phyloP scores from a whole-genome alignment of 805 yeast genomes.

The Millerago galiae region DNA sequence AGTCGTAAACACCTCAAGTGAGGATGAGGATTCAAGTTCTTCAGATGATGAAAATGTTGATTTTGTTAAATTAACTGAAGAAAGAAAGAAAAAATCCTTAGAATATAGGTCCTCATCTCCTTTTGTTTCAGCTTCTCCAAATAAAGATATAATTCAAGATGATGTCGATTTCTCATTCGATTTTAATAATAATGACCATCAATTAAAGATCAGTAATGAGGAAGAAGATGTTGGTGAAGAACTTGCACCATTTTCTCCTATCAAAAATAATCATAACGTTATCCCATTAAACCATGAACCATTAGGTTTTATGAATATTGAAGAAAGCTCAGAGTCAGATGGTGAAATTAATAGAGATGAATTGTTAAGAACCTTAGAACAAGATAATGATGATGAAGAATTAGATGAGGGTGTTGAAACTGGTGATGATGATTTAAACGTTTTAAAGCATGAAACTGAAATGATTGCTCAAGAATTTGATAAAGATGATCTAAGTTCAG shows the following conservation, averaged over 20 bases:
- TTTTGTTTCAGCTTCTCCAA: constrained; percentile 15
- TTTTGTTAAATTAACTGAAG: constrained; percentile 65
- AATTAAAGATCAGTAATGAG: constrained; percentile 21
- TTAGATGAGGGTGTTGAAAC: constrained; percentile 31
- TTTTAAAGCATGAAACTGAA: constrained; percentile 36
- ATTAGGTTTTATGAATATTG: constrained; percentile 20
- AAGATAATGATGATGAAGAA: constrained; percentile 25
- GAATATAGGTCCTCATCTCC: constrained; percentile 33
- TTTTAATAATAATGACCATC: constrained; percentile 36
- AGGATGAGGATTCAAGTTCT: constrained; percentile 34
- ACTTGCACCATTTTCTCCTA: constrained; percentile 16
- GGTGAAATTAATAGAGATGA: constrained; percentile 54
- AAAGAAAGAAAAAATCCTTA: constrained; percentile 51
- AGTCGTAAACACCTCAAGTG: constrained; percentile 28
- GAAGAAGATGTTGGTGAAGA: constrained; percentile 65
- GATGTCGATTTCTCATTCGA: constrained; percentile 38
- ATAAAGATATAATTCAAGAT: constrained; percentile 14
- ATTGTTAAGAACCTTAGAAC: constrained; percentile 29
- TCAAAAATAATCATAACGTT: constrained; percentile 11
- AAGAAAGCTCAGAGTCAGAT: constrained; percentile 39
- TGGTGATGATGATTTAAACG: constrained; percentile 28
- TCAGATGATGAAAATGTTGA: constrained; percentile 67
- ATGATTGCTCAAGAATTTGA: constrained; percentile 36
- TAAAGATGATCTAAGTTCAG: constrained; percentile 21
- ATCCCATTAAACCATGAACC: constrained; percentile 16